Evolutionary conservation across 2,329 filamentous ascomycete species (phyloP).

Genomic region (Microsporum ferrugineum): DNA sequence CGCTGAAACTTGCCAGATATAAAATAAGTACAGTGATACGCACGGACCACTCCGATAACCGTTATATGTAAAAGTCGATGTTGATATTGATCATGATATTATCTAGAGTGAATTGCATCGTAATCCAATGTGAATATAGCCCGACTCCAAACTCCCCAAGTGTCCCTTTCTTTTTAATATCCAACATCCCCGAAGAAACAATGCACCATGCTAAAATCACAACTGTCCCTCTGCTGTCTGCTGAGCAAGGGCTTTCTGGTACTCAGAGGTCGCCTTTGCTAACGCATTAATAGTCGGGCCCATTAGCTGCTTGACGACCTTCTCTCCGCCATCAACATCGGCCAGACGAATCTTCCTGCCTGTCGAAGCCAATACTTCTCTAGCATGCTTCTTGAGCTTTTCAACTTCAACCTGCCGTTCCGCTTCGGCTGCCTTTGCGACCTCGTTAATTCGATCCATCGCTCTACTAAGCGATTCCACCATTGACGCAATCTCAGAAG

Average conservation of each 20-base stretch:
- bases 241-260: slow-evolving; percentile 55
- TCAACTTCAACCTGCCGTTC: slow-evolving; percentile 58
- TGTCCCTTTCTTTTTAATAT: background rate
- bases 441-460: slow-evolving; percentile 63
- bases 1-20: background rate
- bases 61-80: background rate
- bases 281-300: slow-evolving; percentile 62
- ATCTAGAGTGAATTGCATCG: background rate
- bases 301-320: slow-evolving; percentile 65
- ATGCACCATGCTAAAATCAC: background rate
- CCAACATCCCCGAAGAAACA: background rate
- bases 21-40: background rate
- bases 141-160: background rate
- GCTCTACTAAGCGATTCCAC: slow-evolving; percentile 72
- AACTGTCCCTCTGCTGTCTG: slow-evolving; percentile 34
- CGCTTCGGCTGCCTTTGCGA: slow-evolving; percentile 67
- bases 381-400: slow-evolving; percentile 56
- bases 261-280: slow-evolving; percentile 57
- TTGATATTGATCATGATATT: background rate
- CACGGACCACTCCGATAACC: background rate
- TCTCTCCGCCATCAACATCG: slow-evolving; percentile 60
- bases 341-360: slow-evolving; percentile 58
- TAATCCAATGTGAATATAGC: background rate
- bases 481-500: slow-evolving; percentile 67
- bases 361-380: slow-evolving; percentile 58